Evolutionary conservation across 768 basidiomycete species (phyloP), one percentile per base, ranked within the genome.

Genomic region (Mycena belliarum): DNA sequence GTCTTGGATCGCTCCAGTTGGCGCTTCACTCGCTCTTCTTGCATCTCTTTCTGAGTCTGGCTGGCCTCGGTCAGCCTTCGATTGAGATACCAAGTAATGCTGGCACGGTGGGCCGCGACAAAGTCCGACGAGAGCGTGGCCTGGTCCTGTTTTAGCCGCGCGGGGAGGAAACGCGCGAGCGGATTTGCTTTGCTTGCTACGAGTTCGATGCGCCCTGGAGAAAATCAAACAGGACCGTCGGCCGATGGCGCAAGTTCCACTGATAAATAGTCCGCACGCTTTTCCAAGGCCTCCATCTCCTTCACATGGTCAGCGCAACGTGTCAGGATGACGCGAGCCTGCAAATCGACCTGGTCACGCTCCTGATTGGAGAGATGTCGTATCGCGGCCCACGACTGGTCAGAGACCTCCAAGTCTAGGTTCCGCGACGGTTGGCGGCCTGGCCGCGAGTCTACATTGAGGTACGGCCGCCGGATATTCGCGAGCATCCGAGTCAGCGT

Each of bases 341-440:
- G 91, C 59, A 95, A 75, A 79, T 99, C 97, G 51, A 99, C 91
- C 74, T 97, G 93, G 73, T 98, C 95, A 59, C 95, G 81, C 71
- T 99, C 95, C 61, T 92, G 86, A 68, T 98, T 95, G 10, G 86
- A 85, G 7, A 99, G 81, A 66, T 87, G 76, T 60, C 82, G 84
- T 49, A 92, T 76, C 50, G 81, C 81, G 18, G 79, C 71, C 89
- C 88, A 91, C 43, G 78, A 75, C 58, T 79, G 74, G 57, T 77
- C 73, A 45, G 80, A 69, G 50, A 75, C 75, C 44, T 66, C 72
- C 14, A 91, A 66, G 73, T 92, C 87, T 52, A 91, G 73, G 42
- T 70, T 81, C 42, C 82, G 79, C 38, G 73, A 72, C 16, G 77
- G 68, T 65, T 83, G 83, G 26, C 84, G 82, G 21, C 79, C 72